Conservation (phyloP, 164 flowering plant species). For the Dillenia suffruticosa region DNA sequence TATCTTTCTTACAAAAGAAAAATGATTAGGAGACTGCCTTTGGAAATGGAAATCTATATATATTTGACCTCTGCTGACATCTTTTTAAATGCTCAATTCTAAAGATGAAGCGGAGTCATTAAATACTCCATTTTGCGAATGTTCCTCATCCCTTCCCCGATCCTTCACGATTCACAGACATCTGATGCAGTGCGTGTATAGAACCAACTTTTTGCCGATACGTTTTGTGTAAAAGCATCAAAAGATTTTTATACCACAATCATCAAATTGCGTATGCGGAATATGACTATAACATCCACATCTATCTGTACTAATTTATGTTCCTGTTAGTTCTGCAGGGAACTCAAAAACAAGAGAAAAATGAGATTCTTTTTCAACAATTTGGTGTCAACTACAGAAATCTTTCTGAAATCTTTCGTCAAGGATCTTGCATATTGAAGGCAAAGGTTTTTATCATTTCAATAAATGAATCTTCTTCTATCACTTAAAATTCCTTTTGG, state of each 20-base stretch:
- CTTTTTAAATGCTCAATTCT: too few species aligned
- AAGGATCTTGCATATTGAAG: slow-evolving; percentile 52
- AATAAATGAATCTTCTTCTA: not conserved
- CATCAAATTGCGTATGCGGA: not conserved
- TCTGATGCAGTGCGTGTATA: not conserved
- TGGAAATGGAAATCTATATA: too few species aligned
- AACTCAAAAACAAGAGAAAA: slow-evolving; percentile 44
- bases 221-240: not conserved
- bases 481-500: too few species aligned
- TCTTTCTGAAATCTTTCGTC: slow-evolving; percentile 42
- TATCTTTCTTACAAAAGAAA: too few species aligned
- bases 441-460: slow-evolving; percentile 23
- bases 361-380: slow-evolving; percentile 53
- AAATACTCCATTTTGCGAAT: too few species aligned
- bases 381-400: slow-evolving; percentile 54
- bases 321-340: slow-evolving; percentile 26
- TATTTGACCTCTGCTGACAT: too few species aligned
- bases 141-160: too few species aligned
- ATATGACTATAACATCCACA: not conserved
- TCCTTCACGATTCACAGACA: not conserved
- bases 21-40: too few species aligned
- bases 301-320: not conserved
- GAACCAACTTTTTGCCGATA: not conserved
- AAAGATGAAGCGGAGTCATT: too few species aligned
- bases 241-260: not conserved